phyloP scores from a whole-genome alignment of 2,329 filamentous ascomycete species.

The Aspergillus fumigatiaffinis region DNA sequence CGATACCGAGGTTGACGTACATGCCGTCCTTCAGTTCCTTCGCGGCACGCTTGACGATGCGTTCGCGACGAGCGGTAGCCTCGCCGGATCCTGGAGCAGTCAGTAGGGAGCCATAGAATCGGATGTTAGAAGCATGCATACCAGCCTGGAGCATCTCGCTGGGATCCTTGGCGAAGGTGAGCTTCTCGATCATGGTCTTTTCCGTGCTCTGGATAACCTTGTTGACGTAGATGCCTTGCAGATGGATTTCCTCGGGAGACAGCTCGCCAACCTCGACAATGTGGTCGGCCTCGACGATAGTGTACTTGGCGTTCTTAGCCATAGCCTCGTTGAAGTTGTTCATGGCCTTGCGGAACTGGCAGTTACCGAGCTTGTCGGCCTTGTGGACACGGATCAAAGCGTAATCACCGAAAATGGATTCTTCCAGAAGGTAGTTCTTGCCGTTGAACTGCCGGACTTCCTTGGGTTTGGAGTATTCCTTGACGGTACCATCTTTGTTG shows the following conservation, averaged over 20 bases:
- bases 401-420: slow-evolving; percentile 70
- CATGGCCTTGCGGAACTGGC: slow-evolving; percentile 71
- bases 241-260: slow-evolving; percentile 67
- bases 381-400: slow-evolving; percentile 74
- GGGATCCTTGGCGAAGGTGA: slow-evolving; percentile 67
- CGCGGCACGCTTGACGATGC: slow-evolving; percentile 73
- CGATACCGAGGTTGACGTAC: slow-evolving; percentile 84
- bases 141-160: slow-evolving; percentile 46
- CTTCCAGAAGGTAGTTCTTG: slow-evolving; percentile 71
- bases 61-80: slow-evolving; percentile 69
- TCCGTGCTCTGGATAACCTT: slow-evolving; percentile 71
- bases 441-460: slow-evolving; percentile 72
- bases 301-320: slow-evolving; percentile 74
- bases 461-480: slow-evolving; percentile 62
- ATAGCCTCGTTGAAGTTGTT: slow-evolving; percentile 72
- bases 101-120: not conserved
- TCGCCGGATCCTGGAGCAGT: slow-evolving; percentile 45
- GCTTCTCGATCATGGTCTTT: slow-evolving; percentile 73
- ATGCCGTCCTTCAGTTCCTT: slow-evolving; percentile 83
- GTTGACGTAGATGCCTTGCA: slow-evolving; percentile 83
- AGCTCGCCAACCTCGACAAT: slow-evolving; percentile 74
- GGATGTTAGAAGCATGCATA: slow-evolving; percentile 44
- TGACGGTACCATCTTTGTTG: slow-evolving; percentile 77
- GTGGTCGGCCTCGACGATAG: slow-evolving; percentile 81
- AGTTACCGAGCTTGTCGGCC: slow-evolving; percentile 74